A percentile compares a stretch with the other conserved stretches of the same genome.
Evolutionary conservation across 768 basidiomycete species (phyloP).

Genomic region (Russula brevipes): DNA sequence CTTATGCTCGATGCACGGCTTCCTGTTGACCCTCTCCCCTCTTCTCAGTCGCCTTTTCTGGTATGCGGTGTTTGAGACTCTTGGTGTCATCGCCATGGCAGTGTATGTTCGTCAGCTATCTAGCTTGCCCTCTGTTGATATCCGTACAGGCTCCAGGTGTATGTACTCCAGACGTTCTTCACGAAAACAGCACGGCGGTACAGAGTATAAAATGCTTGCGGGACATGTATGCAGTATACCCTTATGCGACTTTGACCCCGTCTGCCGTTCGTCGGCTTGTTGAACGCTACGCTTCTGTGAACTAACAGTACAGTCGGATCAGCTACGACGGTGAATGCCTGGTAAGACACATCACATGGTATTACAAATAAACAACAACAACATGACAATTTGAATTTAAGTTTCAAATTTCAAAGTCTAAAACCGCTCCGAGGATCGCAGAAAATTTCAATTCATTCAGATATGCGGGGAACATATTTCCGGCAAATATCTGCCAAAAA

Average conservation of each 20-base stretch:
- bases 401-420: too few species aligned
- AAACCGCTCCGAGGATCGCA: too few species aligned
- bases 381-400: too few species aligned
- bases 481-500: too few species aligned
- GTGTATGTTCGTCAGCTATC: constrained; percentile 50
- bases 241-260: background rate
- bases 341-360: too few species aligned
- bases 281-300: too few species aligned
- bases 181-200: constrained; percentile 87
- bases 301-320: too few species aligned
- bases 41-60: constrained; percentile 79
- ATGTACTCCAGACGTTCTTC: constrained; percentile 93
- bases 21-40: constrained; percentile 8
- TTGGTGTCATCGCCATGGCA: constrained; percentile 80
- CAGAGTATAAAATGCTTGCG: constrained; percentile 56
- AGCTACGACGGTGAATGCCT: too few species aligned
- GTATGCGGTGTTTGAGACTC: constrained; percentile 81
- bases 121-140: constrained; percentile 19
- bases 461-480: too few species aligned
- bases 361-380: too few species aligned
- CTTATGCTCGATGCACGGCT: background rate
- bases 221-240: background rate
- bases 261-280: background rate
- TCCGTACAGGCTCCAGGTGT: constrained; percentile 70
- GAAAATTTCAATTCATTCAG: too few species aligned